Percentiles rank a stretch among this genome's conserved stretches.
phyloP scores from a whole-genome alignment of 2,329 filamentous ascomycete genomes.

The Fusarium devonianum region DNA sequence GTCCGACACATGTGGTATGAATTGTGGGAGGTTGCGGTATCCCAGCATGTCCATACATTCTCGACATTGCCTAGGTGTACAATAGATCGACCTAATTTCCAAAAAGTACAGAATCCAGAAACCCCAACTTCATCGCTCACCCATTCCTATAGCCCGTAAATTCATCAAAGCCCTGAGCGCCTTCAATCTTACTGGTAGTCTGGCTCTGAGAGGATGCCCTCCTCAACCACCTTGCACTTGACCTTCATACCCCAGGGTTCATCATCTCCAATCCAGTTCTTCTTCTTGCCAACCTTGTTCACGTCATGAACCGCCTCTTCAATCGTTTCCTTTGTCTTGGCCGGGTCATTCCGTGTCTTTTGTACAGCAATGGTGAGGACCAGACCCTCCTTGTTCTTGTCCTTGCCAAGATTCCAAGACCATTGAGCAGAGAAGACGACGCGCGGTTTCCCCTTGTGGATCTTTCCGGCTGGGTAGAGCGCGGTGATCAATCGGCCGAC shows the following conservation, averaged over 20 bases:
- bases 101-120: too few relatives aligned
- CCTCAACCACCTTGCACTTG: constrained; percentile 45
- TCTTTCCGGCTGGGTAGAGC: constrained; percentile 67
- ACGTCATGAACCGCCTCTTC: constrained; percentile 51
- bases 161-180: background rate
- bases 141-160: too few relatives aligned
- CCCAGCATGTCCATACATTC: too few relatives aligned
- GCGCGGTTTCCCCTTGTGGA: constrained; percentile 49
- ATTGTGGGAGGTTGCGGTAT: too few relatives aligned
- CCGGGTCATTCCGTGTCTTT: constrained; percentile 47
- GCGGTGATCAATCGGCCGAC: constrained; percentile 64
- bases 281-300: constrained; percentile 66
- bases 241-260: constrained; percentile 51
- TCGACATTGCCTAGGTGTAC: too few relatives aligned
- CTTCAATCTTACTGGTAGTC: background rate
- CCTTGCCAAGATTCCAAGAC: constrained; percentile 51
- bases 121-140: too few relatives aligned
- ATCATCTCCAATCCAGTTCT: constrained; percentile 56
- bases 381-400: constrained; percentile 50
- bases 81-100: too few relatives aligned
- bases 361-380: constrained; percentile 53
- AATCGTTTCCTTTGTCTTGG: constrained; percentile 51
- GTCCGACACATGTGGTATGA: too few relatives aligned
- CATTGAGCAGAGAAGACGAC: constrained; percentile 52
- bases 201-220: constrained; percentile 39